Conservation (phyloP, 129 eudicot genomes). For the Cynara cardunculus region DNA sequence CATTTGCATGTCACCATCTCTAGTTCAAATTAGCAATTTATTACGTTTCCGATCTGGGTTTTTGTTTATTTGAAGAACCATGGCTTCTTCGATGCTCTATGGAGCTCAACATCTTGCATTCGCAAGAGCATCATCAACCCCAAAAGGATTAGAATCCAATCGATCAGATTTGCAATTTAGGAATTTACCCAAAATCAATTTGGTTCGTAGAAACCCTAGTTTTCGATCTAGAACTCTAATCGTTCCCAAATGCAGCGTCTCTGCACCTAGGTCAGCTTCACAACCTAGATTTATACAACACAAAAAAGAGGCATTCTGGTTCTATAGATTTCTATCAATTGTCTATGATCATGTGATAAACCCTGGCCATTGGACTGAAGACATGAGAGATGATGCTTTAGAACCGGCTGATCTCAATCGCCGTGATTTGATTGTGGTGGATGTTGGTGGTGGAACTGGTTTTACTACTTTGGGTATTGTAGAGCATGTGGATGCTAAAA, state of each 20-base stretch:
- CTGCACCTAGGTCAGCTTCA: constrained; percentile 68
- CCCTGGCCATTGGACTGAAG: constrained; percentile 93
- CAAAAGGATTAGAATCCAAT: constrained; percentile 43
- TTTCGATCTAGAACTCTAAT: constrained; percentile 25
- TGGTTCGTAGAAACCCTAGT: constrained; percentile 15
- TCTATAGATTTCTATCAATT: constrained; percentile 72
- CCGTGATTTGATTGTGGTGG: constrained; percentile 57
- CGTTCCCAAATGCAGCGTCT: constrained; percentile 51
- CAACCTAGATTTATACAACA: constrained; percentile 85
- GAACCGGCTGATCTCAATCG: constrained; percentile 65
- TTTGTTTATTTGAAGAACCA: constrained; percentile 20
- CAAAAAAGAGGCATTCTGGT: constrained; percentile 88
- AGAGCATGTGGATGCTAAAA: constrained; percentile 71
- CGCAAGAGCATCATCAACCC: constrained; percentile 18
- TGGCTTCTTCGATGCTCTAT: constrained; percentile 69
- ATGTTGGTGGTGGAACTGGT: constrained; percentile 90
- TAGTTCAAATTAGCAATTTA: constrained; percentile 2
- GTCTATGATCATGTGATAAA: constrained; percentile 83
- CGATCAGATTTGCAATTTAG: constrained; percentile 37
- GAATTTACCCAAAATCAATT: constrained; percentile 28
- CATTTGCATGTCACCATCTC: constrained; percentile 13
- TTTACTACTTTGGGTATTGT: constrained; percentile 84
- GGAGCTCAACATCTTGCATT: constrained; percentile 50
- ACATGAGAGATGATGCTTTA: constrained; percentile 77
- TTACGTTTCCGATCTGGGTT: constrained; percentile 5